phyloP scores from a whole-genome alignment of 2,329 filamentous ascomycete species.

The Aspergillus clavatus region DNA sequence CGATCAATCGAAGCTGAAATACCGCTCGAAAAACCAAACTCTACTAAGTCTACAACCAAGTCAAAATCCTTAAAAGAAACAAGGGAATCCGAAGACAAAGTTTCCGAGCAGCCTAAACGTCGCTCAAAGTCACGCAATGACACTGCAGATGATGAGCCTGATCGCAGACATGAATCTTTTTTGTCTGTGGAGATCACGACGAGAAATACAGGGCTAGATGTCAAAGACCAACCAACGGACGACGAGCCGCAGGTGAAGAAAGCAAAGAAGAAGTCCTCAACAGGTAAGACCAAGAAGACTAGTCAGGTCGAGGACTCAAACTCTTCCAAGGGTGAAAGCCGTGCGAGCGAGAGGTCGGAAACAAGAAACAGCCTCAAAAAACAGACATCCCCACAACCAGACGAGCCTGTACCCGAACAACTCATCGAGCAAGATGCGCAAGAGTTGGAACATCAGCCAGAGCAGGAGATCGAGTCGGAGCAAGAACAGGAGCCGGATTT shows the following conservation, averaged over 20 bases:
- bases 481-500: constrained; percentile 17
- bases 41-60: constrained; percentile 17
- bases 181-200: constrained; percentile 27
- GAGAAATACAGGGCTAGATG: constrained; percentile 29
- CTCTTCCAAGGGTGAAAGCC: constrained; percentile 5
- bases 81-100: constrained; percentile 3
- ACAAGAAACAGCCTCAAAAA: constrained; percentile 1
- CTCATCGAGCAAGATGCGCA: background rate
- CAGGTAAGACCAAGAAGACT: constrained; percentile 29
- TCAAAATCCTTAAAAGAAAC: constrained; percentile 18
- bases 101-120: background rate
- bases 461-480: constrained; percentile 16
- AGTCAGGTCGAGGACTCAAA: constrained; percentile 20
- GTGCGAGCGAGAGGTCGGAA: background rate
- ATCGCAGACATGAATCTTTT: constrained; percentile 25
- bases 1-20: constrained; percentile 3
- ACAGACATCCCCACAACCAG: constrained; percentile 1
- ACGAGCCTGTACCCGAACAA: background rate
- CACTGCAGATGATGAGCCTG: constrained; percentile 8
- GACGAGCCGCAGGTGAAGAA: constrained; percentile 23
- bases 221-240: constrained; percentile 19
- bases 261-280: constrained; percentile 24
- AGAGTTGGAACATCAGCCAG: background rate
- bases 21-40: constrained; percentile 14
- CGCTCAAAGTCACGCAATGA: constrained; percentile 3